Base-by-base conservation (phyloP, 1,284 basidiomycete species). In the Earliella scabrosa region DNA sequence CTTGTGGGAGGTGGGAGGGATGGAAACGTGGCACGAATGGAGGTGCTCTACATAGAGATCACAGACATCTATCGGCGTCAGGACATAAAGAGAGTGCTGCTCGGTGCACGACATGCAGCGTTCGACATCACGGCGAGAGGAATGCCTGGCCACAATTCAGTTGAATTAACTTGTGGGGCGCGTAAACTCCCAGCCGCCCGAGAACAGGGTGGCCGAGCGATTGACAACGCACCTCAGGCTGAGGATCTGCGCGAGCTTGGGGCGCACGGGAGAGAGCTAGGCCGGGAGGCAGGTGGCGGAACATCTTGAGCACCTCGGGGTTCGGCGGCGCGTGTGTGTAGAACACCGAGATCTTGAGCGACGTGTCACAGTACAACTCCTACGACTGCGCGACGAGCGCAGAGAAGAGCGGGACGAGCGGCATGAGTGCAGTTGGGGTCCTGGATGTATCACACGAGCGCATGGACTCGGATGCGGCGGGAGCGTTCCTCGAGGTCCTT, bases 371-470 rank as follows among this genome's bases (percentile, higher is more conserved):
- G n/a, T 68, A 66, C 16, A 68, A 71, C 72, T 45, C 75, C 57
- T 59, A 71, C 32, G 64, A 76, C 59, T 76, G 78, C 48, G 79
- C 72, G 57, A 86, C 74, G 56, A 89, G 76, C 2, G 79, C 63
- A 24, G 75, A 68, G 65, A 90, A 78, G 2, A 77, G 73, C 2
- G 86, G 81, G 29, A 87, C 71, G 34, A 90, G 76, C 1, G 82
- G 79, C 4, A 73, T 66, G 45, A 90, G 71, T 2, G 79, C 76
- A n/a, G 78, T 81, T 27, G 81, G n/a, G 77, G 67, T 90, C 83
- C 53, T 80, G 78, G 24, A 91, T 75, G 26, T 76, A 75, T 90
- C 90, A 92, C 24, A 90, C 76, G 44, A 92, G 72, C 56, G 87
- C 81, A 55, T 92, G 85, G n/a, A 77, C 71, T 51, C 81, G 83